Conservation (phyloP, 2,329 filamentous ascomycete genomes). For the Penicillium sp. region DNA sequence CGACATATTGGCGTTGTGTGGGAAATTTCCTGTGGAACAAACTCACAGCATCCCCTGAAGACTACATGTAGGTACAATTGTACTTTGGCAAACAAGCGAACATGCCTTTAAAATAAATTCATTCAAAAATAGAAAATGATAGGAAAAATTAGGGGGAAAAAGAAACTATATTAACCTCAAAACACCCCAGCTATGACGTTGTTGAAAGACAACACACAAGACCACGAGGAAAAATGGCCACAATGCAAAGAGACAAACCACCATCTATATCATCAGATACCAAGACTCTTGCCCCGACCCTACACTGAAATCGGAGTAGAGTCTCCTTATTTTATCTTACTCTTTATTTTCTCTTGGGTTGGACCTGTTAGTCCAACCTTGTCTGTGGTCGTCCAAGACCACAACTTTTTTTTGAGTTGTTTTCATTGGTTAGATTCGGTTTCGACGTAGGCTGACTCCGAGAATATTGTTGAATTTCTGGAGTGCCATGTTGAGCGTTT, state of each 20-base stretch:
- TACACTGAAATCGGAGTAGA: not conserved
- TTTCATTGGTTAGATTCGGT: not conserved
- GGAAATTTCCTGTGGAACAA: not conserved
- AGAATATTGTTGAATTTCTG: slow-evolving; percentile 10
- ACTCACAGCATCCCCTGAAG: not conserved
- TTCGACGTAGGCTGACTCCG: not conserved
- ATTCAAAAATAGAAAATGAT: not conserved
- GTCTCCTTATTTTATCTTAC: not conserved
- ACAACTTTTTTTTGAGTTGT: not conserved
- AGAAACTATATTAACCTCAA: not conserved
- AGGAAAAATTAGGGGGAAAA: not conserved
- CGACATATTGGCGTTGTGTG: not conserved
- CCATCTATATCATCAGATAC: slow-evolving; percentile 2
- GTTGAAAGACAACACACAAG: slow-evolving; percentile 11
- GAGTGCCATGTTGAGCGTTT: not conserved
- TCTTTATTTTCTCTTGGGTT: not conserved
- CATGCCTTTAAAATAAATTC: not conserved
- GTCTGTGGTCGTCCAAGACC: slow-evolving; percentile 3
- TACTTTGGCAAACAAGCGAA: not conserved
- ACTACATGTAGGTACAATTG: not conserved
- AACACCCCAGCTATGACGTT: slow-evolving; percentile 11
- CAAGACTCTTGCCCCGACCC: not conserved
- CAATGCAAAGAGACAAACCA: slow-evolving; percentile 5
- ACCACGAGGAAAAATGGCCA: slow-evolving; percentile 1
- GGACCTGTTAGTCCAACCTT: not conserved